Percentiles rank a stretch among this genome's conserved stretches.
phyloP scores from a whole-genome alignment of 495 filamentous ascomycete genomes.

The Hypoxylon cercidicola region DNA sequence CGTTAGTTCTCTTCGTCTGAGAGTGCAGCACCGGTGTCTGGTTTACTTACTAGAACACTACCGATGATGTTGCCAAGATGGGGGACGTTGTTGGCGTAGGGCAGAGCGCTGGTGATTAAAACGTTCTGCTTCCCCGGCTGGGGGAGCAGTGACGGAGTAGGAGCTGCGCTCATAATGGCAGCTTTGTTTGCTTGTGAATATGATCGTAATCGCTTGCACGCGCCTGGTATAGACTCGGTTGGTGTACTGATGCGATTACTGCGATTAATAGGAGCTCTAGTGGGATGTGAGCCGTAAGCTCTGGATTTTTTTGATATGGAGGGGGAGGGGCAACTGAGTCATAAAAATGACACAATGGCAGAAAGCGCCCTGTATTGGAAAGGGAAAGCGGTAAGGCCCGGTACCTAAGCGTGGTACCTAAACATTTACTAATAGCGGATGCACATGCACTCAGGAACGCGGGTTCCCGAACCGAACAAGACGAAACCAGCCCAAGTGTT shows the following conservation, averaged over 20 bases:
- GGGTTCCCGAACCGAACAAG: no score
- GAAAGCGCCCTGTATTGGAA: constrained; percentile 10
- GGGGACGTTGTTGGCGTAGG: constrained; percentile 96
- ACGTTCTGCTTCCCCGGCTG: constrained; percentile 62
- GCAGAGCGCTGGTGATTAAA: constrained; percentile 73
- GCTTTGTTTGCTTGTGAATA: background rate
- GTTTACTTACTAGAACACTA: constrained; percentile 69
- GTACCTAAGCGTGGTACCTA: background rate
- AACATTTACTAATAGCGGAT: background rate
- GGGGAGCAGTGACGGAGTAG: constrained; percentile 48
- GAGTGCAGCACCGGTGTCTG: constrained; percentile 66
- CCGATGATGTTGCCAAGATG: constrained; percentile 96
- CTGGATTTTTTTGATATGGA: constrained; percentile 16
- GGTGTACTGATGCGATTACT: no score
- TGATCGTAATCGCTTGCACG: background rate
- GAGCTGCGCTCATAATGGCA: constrained; percentile 27
- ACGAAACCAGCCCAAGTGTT: no score
- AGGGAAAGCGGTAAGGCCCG: constrained; percentile 19
- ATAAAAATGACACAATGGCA: constrained; percentile 35
- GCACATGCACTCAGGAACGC: no score
- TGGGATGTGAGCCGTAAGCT: constrained; percentile 2
- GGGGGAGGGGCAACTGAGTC: constrained; percentile 44
- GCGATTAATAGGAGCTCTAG: background rate
- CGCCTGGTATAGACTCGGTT: no score
- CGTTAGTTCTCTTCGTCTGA: constrained; percentile 7